phyloP scores from a whole-genome alignment of 2,329 filamentous ascomycete species.

The Metarhizium brunneum region DNA sequence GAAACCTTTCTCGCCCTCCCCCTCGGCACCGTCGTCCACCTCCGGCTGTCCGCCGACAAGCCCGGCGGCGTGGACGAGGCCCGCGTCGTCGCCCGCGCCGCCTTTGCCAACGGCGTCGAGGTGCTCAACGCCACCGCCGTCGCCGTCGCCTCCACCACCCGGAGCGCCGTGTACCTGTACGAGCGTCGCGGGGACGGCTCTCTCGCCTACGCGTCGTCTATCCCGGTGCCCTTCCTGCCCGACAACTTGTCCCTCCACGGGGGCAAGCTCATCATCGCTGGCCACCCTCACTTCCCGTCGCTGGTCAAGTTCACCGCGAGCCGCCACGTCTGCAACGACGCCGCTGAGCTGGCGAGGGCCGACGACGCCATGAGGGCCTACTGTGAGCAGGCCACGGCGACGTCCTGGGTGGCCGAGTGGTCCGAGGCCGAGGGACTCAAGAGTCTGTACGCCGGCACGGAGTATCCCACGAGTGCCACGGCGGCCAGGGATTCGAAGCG shows the following conservation, averaged over 20 bases:
- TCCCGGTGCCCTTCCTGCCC: slow-evolving; percentile 23
- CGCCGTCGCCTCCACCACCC: slow-evolving; percentile 27
- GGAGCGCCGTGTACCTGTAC: slow-evolving; percentile 21
- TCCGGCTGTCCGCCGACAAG: slow-evolving; percentile 12
- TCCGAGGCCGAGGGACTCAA: slow-evolving; percentile 21
- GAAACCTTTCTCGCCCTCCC: slow-evolving; percentile 27
- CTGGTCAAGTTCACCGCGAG: slow-evolving; percentile 21
- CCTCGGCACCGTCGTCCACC: slow-evolving; percentile 26
- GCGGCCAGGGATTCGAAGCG: slow-evolving; percentile 18
- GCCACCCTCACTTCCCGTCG: slow-evolving; percentile 27
- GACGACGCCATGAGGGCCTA: slow-evolving; percentile 1
- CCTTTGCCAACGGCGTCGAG: slow-evolving; percentile 33
- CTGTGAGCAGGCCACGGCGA: slow-evolving; percentile 6
- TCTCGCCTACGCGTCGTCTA: slow-evolving; percentile 1
- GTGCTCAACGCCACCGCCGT: slow-evolving; percentile 28
- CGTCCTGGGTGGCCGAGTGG: slow-evolving; percentile 26
- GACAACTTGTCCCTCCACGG: slow-evolving; percentile 28
- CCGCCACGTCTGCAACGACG: slow-evolving; percentile 26
- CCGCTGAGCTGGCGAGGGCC: slow-evolving; percentile 15
- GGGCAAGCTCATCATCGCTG: slow-evolving; percentile 27
- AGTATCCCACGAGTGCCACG: slow-evolving; percentile 26
- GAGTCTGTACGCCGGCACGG: slow-evolving; percentile 22
- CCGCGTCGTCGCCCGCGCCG: slow-evolving; percentile 6
- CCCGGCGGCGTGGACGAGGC: background rate
- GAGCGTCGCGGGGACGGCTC: slow-evolving; percentile 5